Conservation (phyloP, 139 green algal genomes). For the Chlamydomonas incerta region DNA sequence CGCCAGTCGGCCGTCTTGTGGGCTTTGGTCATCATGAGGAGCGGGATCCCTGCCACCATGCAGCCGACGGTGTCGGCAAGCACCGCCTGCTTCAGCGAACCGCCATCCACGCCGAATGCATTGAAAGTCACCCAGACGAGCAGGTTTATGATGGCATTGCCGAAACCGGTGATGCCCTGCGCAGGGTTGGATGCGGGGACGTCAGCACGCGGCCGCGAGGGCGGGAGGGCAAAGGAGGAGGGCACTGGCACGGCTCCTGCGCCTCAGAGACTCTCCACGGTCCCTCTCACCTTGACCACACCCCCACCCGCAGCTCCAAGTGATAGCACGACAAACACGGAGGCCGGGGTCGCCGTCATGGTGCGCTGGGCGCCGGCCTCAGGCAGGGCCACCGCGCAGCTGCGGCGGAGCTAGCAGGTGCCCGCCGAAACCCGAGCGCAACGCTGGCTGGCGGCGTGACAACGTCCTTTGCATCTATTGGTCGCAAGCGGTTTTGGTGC, state of each 20-base stretch:
- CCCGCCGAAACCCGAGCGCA: too few relatives aligned
- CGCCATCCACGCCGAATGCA: slow-evolving; percentile 1
- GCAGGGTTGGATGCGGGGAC: not conserved
- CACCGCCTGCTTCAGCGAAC: slow-evolving; percentile 43
- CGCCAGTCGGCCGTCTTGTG: slow-evolving; percentile 43
- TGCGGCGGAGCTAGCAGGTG: too few relatives aligned
- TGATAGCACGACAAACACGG: slow-evolving; percentile 19
- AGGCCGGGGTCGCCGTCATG: not conserved
- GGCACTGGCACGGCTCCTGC: too few relatives aligned
- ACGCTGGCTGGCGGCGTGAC: too few relatives aligned
- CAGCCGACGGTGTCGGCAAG: slow-evolving; percentile 30
- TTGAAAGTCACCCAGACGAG: slow-evolving; percentile 46
- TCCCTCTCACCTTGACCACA: slow-evolving; percentile 31
- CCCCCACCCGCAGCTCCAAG: slow-evolving; percentile 26
- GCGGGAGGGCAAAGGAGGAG: too few relatives aligned
- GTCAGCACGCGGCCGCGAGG: too few relatives aligned
- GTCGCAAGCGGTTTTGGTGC: too few relatives aligned
- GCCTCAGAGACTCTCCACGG: too few relatives aligned
- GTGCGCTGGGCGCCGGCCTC: too few relatives aligned
- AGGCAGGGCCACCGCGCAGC: too few relatives aligned
- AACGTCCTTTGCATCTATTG: too few relatives aligned
- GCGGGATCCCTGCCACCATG: slow-evolving; percentile 20
- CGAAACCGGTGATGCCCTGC: slow-evolving; percentile 59
- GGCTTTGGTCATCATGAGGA: slow-evolving; percentile 33
- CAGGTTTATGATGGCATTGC: slow-evolving; percentile 49